Base-by-base conservation (phyloP, 139 green algal genomes). In the Chlamydomonas sp. region DNA sequence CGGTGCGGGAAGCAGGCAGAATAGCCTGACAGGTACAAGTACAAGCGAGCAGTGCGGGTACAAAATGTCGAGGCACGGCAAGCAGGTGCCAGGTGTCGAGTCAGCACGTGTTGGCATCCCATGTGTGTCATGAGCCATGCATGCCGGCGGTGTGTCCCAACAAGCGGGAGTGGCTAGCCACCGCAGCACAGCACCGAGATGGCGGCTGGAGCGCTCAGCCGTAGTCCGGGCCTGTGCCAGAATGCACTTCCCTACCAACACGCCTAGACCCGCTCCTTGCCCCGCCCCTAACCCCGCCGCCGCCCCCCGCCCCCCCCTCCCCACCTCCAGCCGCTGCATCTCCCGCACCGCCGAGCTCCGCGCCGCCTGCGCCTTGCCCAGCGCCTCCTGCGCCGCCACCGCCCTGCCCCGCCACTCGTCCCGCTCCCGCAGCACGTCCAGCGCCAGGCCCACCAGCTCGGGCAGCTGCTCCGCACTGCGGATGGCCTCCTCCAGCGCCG, bases 391-490 rank as follows among this genome's bases (percentile, higher is more conserved):
- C 69, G 82, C 71, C 62, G 82, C 20, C 62, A 86, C 15, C 31
- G 82, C 82, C 2, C 82, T 20, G 17, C 5, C 20, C 10, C 82
- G 82, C 82, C 82, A 86, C 60, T 71, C 82, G 72, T 86, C 60
- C 9, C 82, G 82, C 82, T 86, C 82, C 4, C 79, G 82, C 71
- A 86, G 71, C 82, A 86, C 49, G 74, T 86, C 82, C 68, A 86
- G 61, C 61, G 71, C 82, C 60, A 86, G 10, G 10, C 79, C 82
- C 71, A 71, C 71, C 10, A 86, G 71, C 82, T 86, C 82, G 2
- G 71, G 9, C 5, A n/a, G 3, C 71, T 86, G 71, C 18, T 60
- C 68, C 3, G 71, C 71, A n/a, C 2, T 3, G 0, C 14, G 16
- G 18, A 86, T 86, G 8, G 71, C 82, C 9, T 71, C n/a, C 72